Conservation (phyloP, 352 stramenopile species). For the Phytophthora boehmeriae region DNA sequence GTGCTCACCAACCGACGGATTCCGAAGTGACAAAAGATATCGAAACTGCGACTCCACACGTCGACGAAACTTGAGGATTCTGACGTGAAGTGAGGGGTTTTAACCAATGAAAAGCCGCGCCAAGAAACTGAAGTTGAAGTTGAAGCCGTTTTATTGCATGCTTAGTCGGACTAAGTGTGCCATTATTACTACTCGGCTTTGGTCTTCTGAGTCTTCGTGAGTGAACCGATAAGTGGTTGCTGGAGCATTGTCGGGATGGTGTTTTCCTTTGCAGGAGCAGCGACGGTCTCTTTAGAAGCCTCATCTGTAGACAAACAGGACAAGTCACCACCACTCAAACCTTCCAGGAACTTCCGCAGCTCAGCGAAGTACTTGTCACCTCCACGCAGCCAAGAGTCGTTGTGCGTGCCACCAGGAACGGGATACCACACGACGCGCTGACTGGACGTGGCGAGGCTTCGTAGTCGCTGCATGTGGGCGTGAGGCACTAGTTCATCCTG, state of each 20-base stretch:
- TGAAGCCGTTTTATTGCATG: too few relatives aligned
- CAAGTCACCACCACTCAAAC: slow-evolving; percentile 29
- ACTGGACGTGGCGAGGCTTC: slow-evolving; percentile 64
- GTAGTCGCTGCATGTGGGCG: slow-evolving; percentile 86
- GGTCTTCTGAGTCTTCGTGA: slow-evolving; percentile 32
- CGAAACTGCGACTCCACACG: neutral
- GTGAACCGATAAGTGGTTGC: slow-evolving; percentile 54
- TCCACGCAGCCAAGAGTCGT: slow-evolving; percentile 94
- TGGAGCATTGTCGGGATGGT: slow-evolving; percentile 75
- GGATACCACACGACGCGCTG: slow-evolving; percentile 64
- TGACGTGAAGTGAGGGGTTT: slow-evolving; percentile 18
- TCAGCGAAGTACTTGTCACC: slow-evolving; percentile 87
- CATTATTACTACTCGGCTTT: slow-evolving; percentile 31
- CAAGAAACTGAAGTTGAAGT: neutral
- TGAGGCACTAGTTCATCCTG: slow-evolving; percentile 93
- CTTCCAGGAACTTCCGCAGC: slow-evolving; percentile 69
- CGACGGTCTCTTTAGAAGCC: slow-evolving; percentile 10
- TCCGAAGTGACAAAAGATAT: slow-evolving; percentile 35
- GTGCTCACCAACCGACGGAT: slow-evolving; percentile 13
- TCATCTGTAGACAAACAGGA: slow-evolving; percentile 16
- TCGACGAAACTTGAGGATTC: slow-evolving; percentile 8
- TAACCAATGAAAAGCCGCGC: slow-evolving; percentile 28
- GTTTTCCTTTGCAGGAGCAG: slow-evolving; percentile 45
- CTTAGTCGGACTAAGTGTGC: too few relatives aligned
- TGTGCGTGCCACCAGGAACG: slow-evolving; percentile 93